A percentile compares a stretch with the other conserved stretches of the same genome.
Evolutionary conservation across 2,329 filamentous ascomycete genomes (phyloP).

Genomic region (Monilinia aucupariae): DNA sequence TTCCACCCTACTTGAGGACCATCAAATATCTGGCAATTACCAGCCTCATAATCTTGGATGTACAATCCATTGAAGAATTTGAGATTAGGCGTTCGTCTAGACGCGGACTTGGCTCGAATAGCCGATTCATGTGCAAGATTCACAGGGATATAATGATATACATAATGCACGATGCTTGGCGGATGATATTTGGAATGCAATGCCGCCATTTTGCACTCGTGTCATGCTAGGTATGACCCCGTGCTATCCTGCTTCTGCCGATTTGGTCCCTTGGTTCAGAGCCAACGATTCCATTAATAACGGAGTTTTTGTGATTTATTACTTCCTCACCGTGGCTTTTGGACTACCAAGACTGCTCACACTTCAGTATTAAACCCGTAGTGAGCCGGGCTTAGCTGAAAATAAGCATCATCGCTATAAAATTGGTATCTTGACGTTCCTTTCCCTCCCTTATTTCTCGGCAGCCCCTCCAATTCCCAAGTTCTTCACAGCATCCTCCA

Average conservation of each 20-base stretch:
- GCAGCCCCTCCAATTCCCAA: background rate
- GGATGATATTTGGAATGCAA: background rate
- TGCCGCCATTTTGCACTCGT: background rate
- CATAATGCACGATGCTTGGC: background rate
- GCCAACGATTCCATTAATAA: background rate
- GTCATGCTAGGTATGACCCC: background rate
- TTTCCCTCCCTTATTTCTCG: background rate
- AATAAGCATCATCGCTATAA: background rate
- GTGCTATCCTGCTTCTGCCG: background rate
- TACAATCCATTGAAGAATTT: background rate
- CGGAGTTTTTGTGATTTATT: background rate
- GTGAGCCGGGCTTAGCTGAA: background rate
- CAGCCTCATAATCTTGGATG: background rate
- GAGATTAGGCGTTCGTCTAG: background rate
- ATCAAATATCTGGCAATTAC: background rate
- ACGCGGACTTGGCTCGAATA: background rate
- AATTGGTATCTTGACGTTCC: background rate
- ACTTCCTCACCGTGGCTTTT: no score
- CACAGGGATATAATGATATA: background rate
- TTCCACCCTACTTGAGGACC: background rate
- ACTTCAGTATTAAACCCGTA: no score
- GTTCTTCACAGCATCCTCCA: constrained; percentile 5
- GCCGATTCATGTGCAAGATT: background rate
- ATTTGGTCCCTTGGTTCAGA: background rate
- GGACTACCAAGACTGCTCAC: background rate